Base-by-base conservation (phyloP, 768 basidiomycete species). In the Rhodocollybia butyracea region DNA sequence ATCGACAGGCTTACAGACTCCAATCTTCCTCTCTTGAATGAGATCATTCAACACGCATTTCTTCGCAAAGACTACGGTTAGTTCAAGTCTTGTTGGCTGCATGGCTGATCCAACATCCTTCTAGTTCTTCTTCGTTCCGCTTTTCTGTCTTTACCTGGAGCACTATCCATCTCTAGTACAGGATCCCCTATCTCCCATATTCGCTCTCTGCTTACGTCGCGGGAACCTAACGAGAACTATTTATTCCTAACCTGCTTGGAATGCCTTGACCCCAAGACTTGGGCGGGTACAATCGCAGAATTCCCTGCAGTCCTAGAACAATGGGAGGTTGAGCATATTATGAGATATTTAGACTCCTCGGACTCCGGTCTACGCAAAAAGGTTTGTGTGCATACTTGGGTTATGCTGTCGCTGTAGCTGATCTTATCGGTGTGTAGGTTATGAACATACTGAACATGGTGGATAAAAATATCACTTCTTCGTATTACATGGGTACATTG, bases 271-370 rank as follows among this genome's bases (percentile, higher is more conserved):
- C 77, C 82, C 5, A 66, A 65, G 19, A 59, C 82, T 21, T 93
- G 91, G 91, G 86, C 88, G 6, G 91, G 89, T 12, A 83, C 78
- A 8, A 70, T 66, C 6, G 66, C 75, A 3, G 75, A 77, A 5
- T 67, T 78, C 19, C 76, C 78, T 32, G 72, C 83, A 1, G 69
- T 82, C 8, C 67, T 92, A 43, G 85, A 89, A n/a, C 81, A 74
- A 52, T 80, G 79, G 77, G 90, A 92, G 51, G 89, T 93, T 36
- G 85, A 85, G 48, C 73, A 74, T 31, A 73, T 92, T 21, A 88
- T 93, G 83, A 78, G 76, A 56, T 68, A 88, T 15, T 70, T 93
- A 26, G 79, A 85, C 56, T 83, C 81, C 2, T 67, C 75, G 1
- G 91, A 93, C 64, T 58, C 64, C 8, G 62, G 75, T 27, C 79